Conservation (phyloP, 164 flowering plant genomes). For the Stephania yunnanensis region DNA sequence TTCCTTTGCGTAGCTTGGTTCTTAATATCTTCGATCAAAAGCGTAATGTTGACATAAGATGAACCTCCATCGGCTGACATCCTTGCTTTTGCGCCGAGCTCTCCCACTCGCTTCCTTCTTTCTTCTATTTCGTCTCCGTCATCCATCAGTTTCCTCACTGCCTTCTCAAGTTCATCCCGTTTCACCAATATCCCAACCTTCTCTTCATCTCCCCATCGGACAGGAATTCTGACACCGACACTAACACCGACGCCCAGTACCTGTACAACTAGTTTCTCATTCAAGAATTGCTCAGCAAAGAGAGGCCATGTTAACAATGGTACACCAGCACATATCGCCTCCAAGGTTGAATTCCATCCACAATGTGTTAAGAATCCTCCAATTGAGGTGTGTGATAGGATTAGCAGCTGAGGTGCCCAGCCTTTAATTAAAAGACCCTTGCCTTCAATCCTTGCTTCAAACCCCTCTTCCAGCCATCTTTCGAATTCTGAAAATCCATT, state of each 20-base stretch:
- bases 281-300: conserved; percentile 52
- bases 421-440: conserved; percentile 51
- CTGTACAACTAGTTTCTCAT: conserved; percentile 45
- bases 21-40: conserved; percentile 37
- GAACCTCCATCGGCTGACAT: conserved; percentile 51
- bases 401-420: conserved; percentile 67
- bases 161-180: conserved; percentile 28
- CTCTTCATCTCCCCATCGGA: conserved; percentile 39
- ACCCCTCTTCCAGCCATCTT: conserved; percentile 37
- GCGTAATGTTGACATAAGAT: conserved; percentile 25
- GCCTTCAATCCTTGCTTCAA: conserved; percentile 41
- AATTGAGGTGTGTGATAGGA: conserved; percentile 42
- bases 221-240: conserved; percentile 31
- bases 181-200: conserved; percentile 34
- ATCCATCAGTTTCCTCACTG: conserved; percentile 33
- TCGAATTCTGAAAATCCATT: conserved; percentile 23
- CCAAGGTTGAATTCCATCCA: conserved; percentile 68
- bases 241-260: conserved; percentile 36
- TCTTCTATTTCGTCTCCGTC: conserved; percentile 29
- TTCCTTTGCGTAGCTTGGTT: conserved; percentile 1
- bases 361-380: conserved; percentile 64
- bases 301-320: conserved; percentile 67
- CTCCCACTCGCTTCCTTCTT: conserved; percentile 32
- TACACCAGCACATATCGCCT: conserved; percentile 40
- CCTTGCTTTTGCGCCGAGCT: conserved; percentile 30